Percentiles rank a stretch among this genome's conserved stretches.
Conservation (phyloP, 176 grass and related monocot species). For the Zea luxurians region DNA sequence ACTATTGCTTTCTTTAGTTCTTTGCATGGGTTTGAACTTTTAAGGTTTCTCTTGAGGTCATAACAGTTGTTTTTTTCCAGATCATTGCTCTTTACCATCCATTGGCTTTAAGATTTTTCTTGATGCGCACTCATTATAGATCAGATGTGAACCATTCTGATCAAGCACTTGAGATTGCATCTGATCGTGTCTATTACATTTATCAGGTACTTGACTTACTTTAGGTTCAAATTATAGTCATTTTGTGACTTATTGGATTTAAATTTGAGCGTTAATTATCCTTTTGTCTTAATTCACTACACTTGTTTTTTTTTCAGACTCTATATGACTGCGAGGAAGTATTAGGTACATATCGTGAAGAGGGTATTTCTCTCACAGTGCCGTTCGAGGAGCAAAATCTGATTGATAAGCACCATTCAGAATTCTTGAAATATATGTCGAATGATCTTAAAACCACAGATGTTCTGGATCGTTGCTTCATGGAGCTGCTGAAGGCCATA, state of each 20-base stretch:
- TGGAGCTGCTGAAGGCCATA: conserved; percentile 79
- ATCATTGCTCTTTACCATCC: conserved; percentile 88
- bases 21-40: background rate
- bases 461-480: conserved; percentile 87
- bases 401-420: conserved; percentile 50
- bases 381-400: conserved; percentile 59
- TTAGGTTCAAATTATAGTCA: conserved; percentile 2
- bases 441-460: conserved; percentile 80
- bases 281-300: background rate
- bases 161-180: conserved; percentile 57
- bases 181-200: conserved; percentile 85
- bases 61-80: conserved; percentile 38
- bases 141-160: conserved; percentile 90
- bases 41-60: background rate
- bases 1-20: background rate
- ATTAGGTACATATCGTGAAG: conserved; percentile 49
- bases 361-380: conserved; percentile 43
- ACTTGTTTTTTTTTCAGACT: conserved; percentile 55
- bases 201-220: conserved; percentile 65
- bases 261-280: background rate
- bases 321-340: conserved; percentile 69
- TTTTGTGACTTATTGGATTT: background rate
- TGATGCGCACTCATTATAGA: conserved; percentile 94
- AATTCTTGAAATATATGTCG: conserved; percentile 73
- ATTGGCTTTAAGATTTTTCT: conserved; percentile 87